Percentiles rank a stretch among this genome's conserved stretches.
Evolutionary conservation across 1,139 yeast genomes (phyloP).

Genomic region (Sugiyamaella castrensis): DNA sequence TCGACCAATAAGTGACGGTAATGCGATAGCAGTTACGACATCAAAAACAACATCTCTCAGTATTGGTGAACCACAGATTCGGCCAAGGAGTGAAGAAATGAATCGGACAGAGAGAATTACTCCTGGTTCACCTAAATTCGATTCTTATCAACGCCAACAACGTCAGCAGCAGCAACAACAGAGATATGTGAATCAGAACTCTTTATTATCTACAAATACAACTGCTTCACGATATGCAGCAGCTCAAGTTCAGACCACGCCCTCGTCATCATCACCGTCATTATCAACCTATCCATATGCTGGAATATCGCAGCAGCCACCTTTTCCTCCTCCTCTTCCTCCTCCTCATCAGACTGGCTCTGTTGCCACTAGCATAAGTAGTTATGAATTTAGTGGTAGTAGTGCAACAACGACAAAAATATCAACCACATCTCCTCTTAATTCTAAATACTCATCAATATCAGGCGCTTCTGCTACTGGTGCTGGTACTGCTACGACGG

Average conservation of each 20-base stretch:
- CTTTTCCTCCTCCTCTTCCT: not conserved
- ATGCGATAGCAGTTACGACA: not conserved
- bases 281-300: not conserved
- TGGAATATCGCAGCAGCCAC: not conserved
- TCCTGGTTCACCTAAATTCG: not conserved
- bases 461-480: not conserved
- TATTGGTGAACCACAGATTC: too few relatives aligned
- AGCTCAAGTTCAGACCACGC: not conserved
- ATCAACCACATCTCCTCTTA: not conserved
- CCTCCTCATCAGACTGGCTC: not conserved
- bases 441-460: not conserved
- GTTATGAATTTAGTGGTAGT: too few relatives aligned
- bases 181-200: not conserved
- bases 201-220: not conserved
- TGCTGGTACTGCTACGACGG: not conserved
- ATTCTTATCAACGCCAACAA: conserved; percentile 5
- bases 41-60: too few relatives aligned
- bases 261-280: not conserved
- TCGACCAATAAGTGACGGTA: too few relatives aligned
- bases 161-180: conserved; percentile 2
- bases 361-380: too few relatives aligned
- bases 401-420: too few relatives aligned
- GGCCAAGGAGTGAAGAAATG: too few relatives aligned
- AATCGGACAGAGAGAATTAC: too few relatives aligned
- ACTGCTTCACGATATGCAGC: not conserved